Conservation (phyloP, 352 stramenopile genomes). For the Pythium myriotylum region DNA sequence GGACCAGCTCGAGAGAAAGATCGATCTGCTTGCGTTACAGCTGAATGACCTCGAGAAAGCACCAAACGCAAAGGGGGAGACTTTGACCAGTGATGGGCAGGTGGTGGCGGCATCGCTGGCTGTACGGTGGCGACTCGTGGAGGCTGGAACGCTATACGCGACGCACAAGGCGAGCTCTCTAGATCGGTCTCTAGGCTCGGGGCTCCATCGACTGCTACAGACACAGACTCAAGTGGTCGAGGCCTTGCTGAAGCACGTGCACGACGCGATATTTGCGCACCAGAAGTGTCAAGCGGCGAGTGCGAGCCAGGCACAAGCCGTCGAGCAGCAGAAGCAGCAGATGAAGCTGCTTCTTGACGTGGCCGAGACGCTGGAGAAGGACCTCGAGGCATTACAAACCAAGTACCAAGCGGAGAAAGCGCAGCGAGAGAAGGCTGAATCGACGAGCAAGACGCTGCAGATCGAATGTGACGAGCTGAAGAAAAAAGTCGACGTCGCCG, state of each 20-base stretch:
- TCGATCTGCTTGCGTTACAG: slow-evolving; percentile 48
- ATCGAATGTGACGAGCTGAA: slow-evolving; percentile 30
- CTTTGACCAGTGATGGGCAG: background rate
- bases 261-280: slow-evolving; percentile 16
- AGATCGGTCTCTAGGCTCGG: slow-evolving; percentile 37
- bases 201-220: slow-evolving; percentile 39
- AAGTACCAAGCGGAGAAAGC: slow-evolving; percentile 53
- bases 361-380: slow-evolving; percentile 59
- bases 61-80: background rate
- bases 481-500: background rate
- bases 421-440: slow-evolving; percentile 45
- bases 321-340: slow-evolving; percentile 39
- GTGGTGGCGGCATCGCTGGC: slow-evolving; percentile 30
- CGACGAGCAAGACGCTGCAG: slow-evolving; percentile 50
- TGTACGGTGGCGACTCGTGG: slow-evolving; percentile 54
- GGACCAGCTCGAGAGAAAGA: slow-evolving; percentile 56
- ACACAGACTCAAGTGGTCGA: slow-evolving; percentile 59
- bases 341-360: slow-evolving; percentile 70
- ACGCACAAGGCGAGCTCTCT: slow-evolving; percentile 38
- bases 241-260: slow-evolving; percentile 36
- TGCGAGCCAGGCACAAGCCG: slow-evolving; percentile 24
- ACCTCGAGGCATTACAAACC: slow-evolving; percentile 50
- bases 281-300: slow-evolving; percentile 17
- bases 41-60: slow-evolving; percentile 32
- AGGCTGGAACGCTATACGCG: slow-evolving; percentile 53